Conservation (phyloP, 352 stramenopile genomes). For the Phytophthora idaei region DNA sequence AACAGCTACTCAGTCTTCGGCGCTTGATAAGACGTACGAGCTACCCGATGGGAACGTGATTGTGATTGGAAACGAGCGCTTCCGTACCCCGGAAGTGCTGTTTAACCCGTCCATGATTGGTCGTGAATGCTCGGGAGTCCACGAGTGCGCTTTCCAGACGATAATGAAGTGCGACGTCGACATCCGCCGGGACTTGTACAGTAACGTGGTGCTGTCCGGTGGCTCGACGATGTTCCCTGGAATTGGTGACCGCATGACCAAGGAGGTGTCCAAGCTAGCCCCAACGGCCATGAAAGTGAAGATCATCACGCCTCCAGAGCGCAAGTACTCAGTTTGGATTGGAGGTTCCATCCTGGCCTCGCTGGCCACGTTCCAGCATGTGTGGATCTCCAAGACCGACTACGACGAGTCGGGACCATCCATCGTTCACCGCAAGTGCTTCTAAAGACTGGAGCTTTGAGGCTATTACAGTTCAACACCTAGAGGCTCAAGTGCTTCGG, state of each 20-base stretch:
- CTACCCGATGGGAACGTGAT: conserved; percentile 98
- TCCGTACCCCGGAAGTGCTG: conserved; percentile 95
- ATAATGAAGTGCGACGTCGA: conserved; percentile 94
- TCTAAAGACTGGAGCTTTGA: conserved; percentile 60
- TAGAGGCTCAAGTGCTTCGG: conserved; percentile 69
- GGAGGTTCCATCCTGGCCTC: conserved; percentile 96
- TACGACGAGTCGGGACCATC: conserved; percentile 97
- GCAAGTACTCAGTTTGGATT: conserved; percentile 98
- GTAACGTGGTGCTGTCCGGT: conserved; percentile 97
- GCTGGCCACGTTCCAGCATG: conserved; percentile 98
- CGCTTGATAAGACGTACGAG: conserved; percentile 96
- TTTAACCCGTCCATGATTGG: conserved; percentile 96
- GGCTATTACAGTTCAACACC: conserved; percentile 4
- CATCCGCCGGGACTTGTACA: conserved; percentile 94
- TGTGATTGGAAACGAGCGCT: conserved; percentile 96
- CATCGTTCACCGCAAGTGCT: conserved; percentile 97
- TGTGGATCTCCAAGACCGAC: conserved; percentile 98
- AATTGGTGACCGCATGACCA: conserved; percentile 94
- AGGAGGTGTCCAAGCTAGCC: conserved; percentile 90
- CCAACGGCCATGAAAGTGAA: conserved; percentile 96
- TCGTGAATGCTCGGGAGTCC: conserved; percentile 83
- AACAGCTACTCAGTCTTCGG: conserved; percentile 69
- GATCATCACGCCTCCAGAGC: conserved; percentile 92
- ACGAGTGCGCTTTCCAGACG: conserved; percentile 75
- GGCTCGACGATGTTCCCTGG: conserved; percentile 96